phyloP scores from a whole-genome alignment of 1,139 yeast species.

The Pichia sp. region DNA sequence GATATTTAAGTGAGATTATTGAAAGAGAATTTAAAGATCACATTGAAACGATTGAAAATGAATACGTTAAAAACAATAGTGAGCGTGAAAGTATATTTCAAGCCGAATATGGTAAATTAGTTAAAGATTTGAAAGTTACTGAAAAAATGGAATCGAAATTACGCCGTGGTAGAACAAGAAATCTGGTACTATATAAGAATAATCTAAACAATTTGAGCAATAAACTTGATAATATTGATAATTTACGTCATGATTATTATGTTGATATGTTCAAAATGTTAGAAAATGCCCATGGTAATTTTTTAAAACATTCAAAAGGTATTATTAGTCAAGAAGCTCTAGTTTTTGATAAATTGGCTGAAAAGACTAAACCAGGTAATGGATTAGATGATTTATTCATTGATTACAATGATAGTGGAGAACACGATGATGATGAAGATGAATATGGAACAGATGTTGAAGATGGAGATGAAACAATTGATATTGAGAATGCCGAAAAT shows the following conservation, averaged over 20 bases:
- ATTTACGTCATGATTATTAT: constrained; percentile 68
- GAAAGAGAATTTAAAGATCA: constrained; percentile 52
- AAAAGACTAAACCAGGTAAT: constrained; percentile 84
- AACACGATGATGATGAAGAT: background rate
- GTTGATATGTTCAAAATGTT: constrained; percentile 52
- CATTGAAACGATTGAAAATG: constrained; percentile 35
- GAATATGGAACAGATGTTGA: background rate
- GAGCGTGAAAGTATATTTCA: constrained; percentile 35
- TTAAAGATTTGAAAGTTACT: constrained; percentile 44
- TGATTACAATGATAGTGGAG: constrained; percentile 20
- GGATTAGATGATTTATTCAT: constrained; percentile 61
- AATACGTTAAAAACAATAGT: constrained; percentile 40
- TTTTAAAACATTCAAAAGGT: constrained; percentile 53
- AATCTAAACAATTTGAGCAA: constrained; percentile 61
- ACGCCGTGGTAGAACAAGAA: constrained; percentile 50
- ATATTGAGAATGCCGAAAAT: background rate
- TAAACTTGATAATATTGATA: constrained; percentile 73
- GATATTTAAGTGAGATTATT: constrained; percentile 56
- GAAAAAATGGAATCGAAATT: constrained; percentile 53
- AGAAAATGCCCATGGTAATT: constrained; percentile 49
- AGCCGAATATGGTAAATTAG: constrained; percentile 43
- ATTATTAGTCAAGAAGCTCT: constrained; percentile 75
- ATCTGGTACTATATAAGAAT: constrained; percentile 56
- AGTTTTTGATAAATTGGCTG: constrained; percentile 71
- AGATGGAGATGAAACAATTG: background rate